Conservation (phyloP, 2,329 filamentous ascomycete species). For the Gyromitra esculenta region DNA sequence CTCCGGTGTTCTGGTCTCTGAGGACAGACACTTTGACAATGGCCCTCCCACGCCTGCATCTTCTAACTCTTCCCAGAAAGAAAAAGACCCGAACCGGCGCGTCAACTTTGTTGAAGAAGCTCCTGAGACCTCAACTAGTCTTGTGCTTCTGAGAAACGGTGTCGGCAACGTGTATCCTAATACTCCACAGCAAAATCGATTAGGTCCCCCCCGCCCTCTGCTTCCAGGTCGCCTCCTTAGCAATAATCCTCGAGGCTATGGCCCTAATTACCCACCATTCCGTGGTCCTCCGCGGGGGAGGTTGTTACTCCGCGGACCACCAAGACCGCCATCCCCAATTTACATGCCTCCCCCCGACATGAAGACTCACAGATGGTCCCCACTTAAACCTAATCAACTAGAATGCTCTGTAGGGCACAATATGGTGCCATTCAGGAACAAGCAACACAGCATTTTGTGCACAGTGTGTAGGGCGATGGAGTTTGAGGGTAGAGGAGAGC, state of each 20-base stretch:
- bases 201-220: slow-evolving; percentile 10
- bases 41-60: slow-evolving; percentile 34
- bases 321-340: slow-evolving; percentile 36
- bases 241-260: slow-evolving; percentile 13
- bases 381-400: slow-evolving; percentile 19
- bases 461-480: slow-evolving; percentile 33
- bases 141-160: slow-evolving; percentile 2
- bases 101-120: slow-evolving; percentile 31
- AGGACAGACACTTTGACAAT: slow-evolving; percentile 9
- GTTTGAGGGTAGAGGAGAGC: slow-evolving; percentile 37
- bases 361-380: slow-evolving; percentile 28
- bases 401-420: slow-evolving; percentile 35
- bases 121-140: background rate
- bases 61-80: slow-evolving; percentile 22
- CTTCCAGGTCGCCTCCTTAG: background rate
- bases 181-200: slow-evolving; percentile 7
- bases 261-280: background rate
- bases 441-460: slow-evolving; percentile 45
- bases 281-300: slow-evolving; percentile 24
- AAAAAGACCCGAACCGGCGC: slow-evolving; percentile 15
- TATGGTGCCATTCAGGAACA: slow-evolving; percentile 37
- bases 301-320: slow-evolving; percentile 12
- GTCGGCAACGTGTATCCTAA: slow-evolving; percentile 1
- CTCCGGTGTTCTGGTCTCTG: background rate
- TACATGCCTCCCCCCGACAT: slow-evolving; percentile 24